These are phyloP conservation scores for Rhodotorula sp. DNA, from an alignment of 1,284 basidiomycete genomes.

Conservation along the genomic window DNA sequence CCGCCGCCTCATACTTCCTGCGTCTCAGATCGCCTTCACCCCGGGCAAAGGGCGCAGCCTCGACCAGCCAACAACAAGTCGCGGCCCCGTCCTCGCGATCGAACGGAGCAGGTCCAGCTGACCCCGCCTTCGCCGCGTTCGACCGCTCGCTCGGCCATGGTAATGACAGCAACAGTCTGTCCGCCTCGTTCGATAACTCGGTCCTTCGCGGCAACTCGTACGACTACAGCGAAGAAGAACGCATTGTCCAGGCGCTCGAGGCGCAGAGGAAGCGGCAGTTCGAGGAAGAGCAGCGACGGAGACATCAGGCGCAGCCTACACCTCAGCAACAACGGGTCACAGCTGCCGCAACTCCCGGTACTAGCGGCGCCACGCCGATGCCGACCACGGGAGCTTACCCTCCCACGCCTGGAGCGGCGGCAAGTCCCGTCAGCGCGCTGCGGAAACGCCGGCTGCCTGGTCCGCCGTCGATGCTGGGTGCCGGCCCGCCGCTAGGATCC, in stretches of 20 bases:
- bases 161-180: conserved; percentile 6
- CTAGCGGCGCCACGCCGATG: conserved; percentile 8
- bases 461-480: conserved; percentile 29
- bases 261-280: conserved; percentile 12
- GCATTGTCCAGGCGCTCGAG: conserved; percentile 29
- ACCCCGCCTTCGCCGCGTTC: conserved; percentile 29
- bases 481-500: not conserved
- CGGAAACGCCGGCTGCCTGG: conserved; percentile 11
- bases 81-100: too few species aligned
- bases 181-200: conserved; percentile 54
- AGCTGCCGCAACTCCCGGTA: not conserved
- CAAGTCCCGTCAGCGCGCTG: conserved; percentile 14
- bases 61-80: not conserved
- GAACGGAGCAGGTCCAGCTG: not conserved
- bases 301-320: conserved; percentile 10
- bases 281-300: conserved; percentile 17
- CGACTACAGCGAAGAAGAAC: conserved; percentile 71
- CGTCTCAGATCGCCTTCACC: conserved; percentile 23
- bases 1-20: conserved; percentile 28
- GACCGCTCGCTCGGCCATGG: conserved; percentile 22
- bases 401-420: conserved; percentile 9
- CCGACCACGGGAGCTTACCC: conserved; percentile 25
- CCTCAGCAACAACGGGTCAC: conserved; percentile 2
- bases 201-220: conserved; percentile 62
- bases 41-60: not conserved